phyloP scores from a whole-genome alignment of 192 early-diverging fungal genomes.

The Oehlia diaphana region DNA sequence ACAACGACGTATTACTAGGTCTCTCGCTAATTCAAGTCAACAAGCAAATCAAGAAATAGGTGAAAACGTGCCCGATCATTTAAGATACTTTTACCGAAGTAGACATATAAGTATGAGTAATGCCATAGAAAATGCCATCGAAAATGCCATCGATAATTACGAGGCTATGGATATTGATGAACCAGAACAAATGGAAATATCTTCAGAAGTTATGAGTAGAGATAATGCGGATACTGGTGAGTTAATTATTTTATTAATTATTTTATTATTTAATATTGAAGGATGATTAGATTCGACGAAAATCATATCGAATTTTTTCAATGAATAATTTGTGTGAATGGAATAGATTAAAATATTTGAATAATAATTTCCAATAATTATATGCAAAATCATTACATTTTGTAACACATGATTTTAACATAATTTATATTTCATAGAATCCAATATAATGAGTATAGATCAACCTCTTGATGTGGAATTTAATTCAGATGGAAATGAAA shows the following conservation, averaged over 20 bases:
- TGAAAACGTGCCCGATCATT: slow-evolving; percentile 3
- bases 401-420: too few relatives aligned
- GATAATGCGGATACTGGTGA: not conserved
- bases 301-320: not conserved
- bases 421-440: not conserved
- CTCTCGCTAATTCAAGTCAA: not conserved
- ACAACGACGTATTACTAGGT: slow-evolving; percentile 1
- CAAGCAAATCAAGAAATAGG: not conserved
- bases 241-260: not conserved
- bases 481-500: slow-evolving; percentile 3
- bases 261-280: not conserved
- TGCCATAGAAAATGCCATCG: not conserved
- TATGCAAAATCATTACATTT: not conserved
- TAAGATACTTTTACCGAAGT: slow-evolving; percentile 4
- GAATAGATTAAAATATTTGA: not conserved
- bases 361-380: not conserved
- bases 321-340: not conserved
- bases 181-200: not conserved
- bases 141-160: not conserved
- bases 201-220: not conserved
- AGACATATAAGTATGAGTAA: not conserved
- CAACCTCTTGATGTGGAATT: not conserved
- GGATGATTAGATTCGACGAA: too few relatives aligned
- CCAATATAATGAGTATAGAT: slow-evolving; percentile 6
- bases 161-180: slow-evolving; percentile 15